Conservation (phyloP, 139 green algal genomes). For the Haematococcus lacustris region DNA sequence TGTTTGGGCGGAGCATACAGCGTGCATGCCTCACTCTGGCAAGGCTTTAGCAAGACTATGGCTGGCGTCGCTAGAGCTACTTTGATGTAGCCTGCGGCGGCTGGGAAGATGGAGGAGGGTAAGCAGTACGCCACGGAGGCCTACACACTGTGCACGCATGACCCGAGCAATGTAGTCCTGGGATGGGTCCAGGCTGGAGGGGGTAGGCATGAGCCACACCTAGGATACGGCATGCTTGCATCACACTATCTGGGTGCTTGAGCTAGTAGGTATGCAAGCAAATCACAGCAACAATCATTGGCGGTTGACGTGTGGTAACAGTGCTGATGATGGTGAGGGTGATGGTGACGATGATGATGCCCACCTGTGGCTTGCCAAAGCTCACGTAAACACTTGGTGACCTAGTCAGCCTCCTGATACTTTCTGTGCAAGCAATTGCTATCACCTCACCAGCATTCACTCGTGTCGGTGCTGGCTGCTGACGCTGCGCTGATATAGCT, state of each 20-base stretch:
- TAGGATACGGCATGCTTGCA: neutral
- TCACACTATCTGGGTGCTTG: neutral
- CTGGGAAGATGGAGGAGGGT: no score
- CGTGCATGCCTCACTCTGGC: no score
- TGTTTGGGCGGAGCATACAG: no score
- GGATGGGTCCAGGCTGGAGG: no score
- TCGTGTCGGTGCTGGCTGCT: neutral
- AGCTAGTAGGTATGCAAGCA: neutral
- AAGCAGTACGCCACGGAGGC: no score
- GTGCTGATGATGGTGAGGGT: neutral
- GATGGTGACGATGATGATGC: neutral
- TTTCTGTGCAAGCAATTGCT: neutral
- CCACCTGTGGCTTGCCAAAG: neutral
- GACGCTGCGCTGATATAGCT: conserved; percentile 6
- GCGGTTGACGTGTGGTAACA: neutral
- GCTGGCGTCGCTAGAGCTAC: no score
- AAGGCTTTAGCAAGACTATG: no score
- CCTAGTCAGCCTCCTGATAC: neutral
- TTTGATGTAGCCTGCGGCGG: no score
- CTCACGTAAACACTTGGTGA: no score
- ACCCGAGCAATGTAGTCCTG: no score
- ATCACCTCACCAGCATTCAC: neutral
- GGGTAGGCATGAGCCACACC: no score
- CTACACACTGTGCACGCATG: no score
- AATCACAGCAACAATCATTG: neutral